Conservation (phyloP, 345 rosid genomes). For the Hypericum perforatum region DNA sequence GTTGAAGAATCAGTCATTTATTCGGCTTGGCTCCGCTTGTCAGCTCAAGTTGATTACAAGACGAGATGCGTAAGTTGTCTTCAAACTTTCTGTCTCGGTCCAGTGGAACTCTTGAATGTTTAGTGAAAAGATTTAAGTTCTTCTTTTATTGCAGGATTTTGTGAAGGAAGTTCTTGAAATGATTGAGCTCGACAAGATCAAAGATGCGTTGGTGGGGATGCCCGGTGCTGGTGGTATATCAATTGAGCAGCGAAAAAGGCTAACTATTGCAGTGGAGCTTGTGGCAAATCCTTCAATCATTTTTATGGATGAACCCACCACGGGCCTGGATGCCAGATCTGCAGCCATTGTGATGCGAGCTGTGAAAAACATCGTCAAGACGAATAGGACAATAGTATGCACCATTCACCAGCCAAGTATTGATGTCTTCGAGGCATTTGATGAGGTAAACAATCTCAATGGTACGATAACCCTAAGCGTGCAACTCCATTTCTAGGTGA, state of each 20-base stretch:
- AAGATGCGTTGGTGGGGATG: conserved; percentile 58
- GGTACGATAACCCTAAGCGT: background rate
- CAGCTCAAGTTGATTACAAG: no score
- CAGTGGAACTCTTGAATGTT: no score
- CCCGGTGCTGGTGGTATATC: conserved; percentile 56
- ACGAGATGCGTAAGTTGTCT: no score
- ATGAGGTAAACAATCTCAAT: conserved; percentile 38
- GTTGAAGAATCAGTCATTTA: no score
- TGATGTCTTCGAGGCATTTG: conserved; percentile 77
- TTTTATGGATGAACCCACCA: conserved; percentile 87
- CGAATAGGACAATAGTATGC: conserved; percentile 76
- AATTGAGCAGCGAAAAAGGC: conserved; percentile 68
- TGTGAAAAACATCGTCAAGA: conserved; percentile 62
- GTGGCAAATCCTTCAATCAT: conserved; percentile 78
- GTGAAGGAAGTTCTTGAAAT: conserved; percentile 64
- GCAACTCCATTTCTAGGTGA: background rate
- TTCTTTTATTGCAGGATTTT: conserved; percentile 36
- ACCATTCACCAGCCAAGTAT: conserved; percentile 86
- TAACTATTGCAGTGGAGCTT: conserved; percentile 70
- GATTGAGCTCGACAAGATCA: conserved; percentile 59
- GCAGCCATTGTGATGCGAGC: conserved; percentile 84
- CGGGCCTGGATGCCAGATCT: conserved; percentile 80
- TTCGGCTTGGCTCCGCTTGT: no score
- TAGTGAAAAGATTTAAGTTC: background rate
- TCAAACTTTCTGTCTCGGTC: no score